Evolutionary conservation across 106 monocot species (phyloP).

Genomic region (Apostasia ramifera): DNA sequence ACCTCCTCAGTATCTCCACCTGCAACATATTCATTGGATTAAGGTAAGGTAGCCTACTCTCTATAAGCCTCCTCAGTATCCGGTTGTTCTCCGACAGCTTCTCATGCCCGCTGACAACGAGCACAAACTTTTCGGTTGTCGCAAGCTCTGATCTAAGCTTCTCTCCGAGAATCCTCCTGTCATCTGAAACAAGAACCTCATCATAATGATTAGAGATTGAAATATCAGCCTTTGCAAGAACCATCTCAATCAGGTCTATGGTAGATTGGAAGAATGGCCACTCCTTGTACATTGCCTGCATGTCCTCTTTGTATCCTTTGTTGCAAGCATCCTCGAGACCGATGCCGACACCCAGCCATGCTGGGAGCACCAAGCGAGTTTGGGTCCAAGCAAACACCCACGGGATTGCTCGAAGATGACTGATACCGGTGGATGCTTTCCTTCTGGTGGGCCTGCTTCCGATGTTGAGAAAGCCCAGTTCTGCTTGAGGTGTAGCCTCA

Average conservation of each 20-base stretch:
- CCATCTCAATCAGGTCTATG: slow-evolving; percentile 92
- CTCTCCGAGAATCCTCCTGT: slow-evolving; percentile 36
- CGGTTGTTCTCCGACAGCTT: slow-evolving; percentile 56
- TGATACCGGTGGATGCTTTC: slow-evolving; percentile 57
- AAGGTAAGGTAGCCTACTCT: slow-evolving; percentile 73
- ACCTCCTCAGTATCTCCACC: slow-evolving; percentile 70
- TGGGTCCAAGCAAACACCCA: slow-evolving; percentile 99
- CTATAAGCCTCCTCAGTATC: slow-evolving; percentile 67
- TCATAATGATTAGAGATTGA: slow-evolving; percentile 75
- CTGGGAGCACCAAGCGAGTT: slow-evolving; percentile 73
- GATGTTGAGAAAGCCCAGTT: slow-evolving; percentile 83
- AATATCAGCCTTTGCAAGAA: slow-evolving; percentile 72
- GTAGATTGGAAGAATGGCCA: slow-evolving; percentile 92
- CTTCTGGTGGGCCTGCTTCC: slow-evolving; percentile 70
- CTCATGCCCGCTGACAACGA: slow-evolving; percentile 67
- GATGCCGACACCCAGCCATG: slow-evolving; percentile 78
- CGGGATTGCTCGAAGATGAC: slow-evolving; percentile 80
- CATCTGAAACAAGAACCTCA: slow-evolving; percentile 52
- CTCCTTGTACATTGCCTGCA: slow-evolving; percentile 74
- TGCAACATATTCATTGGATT: slow-evolving; percentile 88
- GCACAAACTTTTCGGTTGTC: slow-evolving; percentile 45
- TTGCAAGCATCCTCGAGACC: slow-evolving; percentile 61
- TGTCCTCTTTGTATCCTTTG: slow-evolving; percentile 45
- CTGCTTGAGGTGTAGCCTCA: slow-evolving; percentile 85
- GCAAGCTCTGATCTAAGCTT: slow-evolving; percentile 49